A percentile compares a stretch with the other conserved stretches of the same genome.
Evolutionary conservation across 805 yeast genomes (phyloP).

Genomic region (Wickerhamiella qilinensis): DNA sequence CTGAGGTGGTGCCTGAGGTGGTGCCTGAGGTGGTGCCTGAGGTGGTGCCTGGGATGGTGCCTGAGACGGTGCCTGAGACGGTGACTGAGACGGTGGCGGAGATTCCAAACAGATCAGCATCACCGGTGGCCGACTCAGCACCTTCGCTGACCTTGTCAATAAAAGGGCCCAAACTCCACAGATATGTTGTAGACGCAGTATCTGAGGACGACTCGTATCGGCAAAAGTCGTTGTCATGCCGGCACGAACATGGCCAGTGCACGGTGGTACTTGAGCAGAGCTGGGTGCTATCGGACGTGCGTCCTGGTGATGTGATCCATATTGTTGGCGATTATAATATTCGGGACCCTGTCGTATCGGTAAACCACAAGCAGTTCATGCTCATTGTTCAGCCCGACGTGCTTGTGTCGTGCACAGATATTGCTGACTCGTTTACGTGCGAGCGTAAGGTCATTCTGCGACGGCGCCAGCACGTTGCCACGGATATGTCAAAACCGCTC

Average conservation of each 20-base stretch:
- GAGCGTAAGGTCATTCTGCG: conserved; percentile 51
- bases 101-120: background rate
- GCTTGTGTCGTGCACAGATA: conserved; percentile 62
- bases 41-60: background rate
- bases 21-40: background rate
- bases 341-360: conserved; percentile 16
- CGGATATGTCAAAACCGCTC: conserved; percentile 41
- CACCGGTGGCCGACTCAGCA: too few relatives aligned
- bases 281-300: conserved; percentile 16
- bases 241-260: conserved; percentile 1
- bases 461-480: conserved; percentile 42
- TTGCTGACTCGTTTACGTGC: conserved; percentile 64
- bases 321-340: conserved; percentile 17
- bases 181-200: conserved; percentile 1
- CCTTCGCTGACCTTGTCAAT: conserved; percentile 1
- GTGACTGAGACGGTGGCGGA: background rate
- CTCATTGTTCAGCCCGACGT: conserved; percentile 73
- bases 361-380: conserved; percentile 43
- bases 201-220: background rate
- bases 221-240: conserved; percentile 1
- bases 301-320: conserved; percentile 19
- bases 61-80: background rate
- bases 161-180: background rate
- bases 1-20: background rate
- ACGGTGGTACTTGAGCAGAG: conserved; percentile 13